Percentiles rank a stretch among this genome's conserved stretches.
Conservation (phyloP, 2,329 filamentous ascomycete species). For the Aspergillus phoenicis region DNA sequence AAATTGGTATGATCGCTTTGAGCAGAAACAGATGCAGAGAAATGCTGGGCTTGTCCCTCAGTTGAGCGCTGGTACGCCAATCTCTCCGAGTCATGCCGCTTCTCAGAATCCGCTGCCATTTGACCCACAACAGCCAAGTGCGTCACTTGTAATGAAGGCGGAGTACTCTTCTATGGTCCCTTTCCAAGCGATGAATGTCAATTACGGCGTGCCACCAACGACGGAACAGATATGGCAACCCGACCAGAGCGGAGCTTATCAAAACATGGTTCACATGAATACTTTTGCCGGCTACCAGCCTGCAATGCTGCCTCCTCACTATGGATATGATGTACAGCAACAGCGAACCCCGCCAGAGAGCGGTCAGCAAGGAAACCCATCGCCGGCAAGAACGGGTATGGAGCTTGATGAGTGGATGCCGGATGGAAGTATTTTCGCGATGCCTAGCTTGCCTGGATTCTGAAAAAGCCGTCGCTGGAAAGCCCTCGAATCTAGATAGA, state of each 20-base stretch:
- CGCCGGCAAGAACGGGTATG: conserved; percentile 27
- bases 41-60: conserved; percentile 15
- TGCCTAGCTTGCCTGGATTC: conserved; percentile 32
- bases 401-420: conserved; percentile 37
- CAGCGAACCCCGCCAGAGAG: conserved; percentile 18
- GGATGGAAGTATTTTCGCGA: conserved; percentile 32
- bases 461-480: conserved; percentile 6
- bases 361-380: conserved; percentile 15
- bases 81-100: background rate
- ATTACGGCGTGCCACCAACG: conserved; percentile 22
- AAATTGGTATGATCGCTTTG: conserved; percentile 37
- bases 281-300: conserved; percentile 23
- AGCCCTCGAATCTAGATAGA: background rate
- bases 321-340: conserved; percentile 26
- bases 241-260: conserved; percentile 20
- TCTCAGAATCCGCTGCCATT: conserved; percentile 14
- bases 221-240: conserved; percentile 31
- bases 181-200: conserved; percentile 23
- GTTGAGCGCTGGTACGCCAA: conserved; percentile 4
- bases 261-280: conserved; percentile 19
- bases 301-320: conserved; percentile 26
- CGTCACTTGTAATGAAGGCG: conserved; percentile 20
- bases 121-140: conserved; percentile 12
- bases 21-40: conserved; percentile 25
- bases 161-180: conserved; percentile 19